phyloP scores from a whole-genome alignment of 768 basidiomycete genomes.

The Amanita pseudoporphyria region DNA sequence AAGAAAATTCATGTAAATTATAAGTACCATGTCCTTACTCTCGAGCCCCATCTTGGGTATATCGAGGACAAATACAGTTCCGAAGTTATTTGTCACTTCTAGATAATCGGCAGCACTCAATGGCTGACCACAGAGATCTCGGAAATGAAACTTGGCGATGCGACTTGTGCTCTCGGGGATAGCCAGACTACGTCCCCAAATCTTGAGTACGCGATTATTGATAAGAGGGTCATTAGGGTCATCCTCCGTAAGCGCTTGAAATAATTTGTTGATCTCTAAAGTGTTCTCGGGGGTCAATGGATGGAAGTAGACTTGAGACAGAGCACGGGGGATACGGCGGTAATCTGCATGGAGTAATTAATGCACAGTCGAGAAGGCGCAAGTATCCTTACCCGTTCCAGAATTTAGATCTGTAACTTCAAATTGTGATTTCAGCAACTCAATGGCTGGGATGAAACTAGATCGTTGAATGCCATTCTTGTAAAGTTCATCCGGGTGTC shows the following conservation, averaged over 20 bases:
- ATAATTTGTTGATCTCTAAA: slow-evolving; percentile 76
- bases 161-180: slow-evolving; percentile 74
- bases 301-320: slow-evolving; percentile 91
- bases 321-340: slow-evolving; percentile 82
- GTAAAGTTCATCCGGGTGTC: slow-evolving; percentile 95
- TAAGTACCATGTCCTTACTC: slow-evolving; percentile 71
- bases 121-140: slow-evolving; percentile 80
- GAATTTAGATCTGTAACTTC: slow-evolving; percentile 90
- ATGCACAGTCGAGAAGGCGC: neutral
- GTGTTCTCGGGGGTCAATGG: slow-evolving; percentile 61
- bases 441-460: slow-evolving; percentile 92
- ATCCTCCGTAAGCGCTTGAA: slow-evolving; percentile 52
- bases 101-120: slow-evolving; percentile 94
- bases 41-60: slow-evolving; percentile 84
- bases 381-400: slow-evolving; percentile 59
- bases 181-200: slow-evolving; percentile 84
- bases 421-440: slow-evolving; percentile 81
- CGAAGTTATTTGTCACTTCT: slow-evolving; percentile 83
- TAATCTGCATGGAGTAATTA: slow-evolving; percentile 56
- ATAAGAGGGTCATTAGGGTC: slow-evolving; percentile 48
- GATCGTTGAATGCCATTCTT: slow-evolving; percentile 97
- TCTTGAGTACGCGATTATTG: slow-evolving; percentile 51
- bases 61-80: slow-evolving; percentile 79
- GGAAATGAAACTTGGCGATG: slow-evolving; percentile 81
- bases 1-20: slow-evolving; percentile 3